These are phyloP conservation scores for Candida hispaniensis DNA, from an alignment of 805 yeast genomes.

Conservation along the genomic window DNA sequence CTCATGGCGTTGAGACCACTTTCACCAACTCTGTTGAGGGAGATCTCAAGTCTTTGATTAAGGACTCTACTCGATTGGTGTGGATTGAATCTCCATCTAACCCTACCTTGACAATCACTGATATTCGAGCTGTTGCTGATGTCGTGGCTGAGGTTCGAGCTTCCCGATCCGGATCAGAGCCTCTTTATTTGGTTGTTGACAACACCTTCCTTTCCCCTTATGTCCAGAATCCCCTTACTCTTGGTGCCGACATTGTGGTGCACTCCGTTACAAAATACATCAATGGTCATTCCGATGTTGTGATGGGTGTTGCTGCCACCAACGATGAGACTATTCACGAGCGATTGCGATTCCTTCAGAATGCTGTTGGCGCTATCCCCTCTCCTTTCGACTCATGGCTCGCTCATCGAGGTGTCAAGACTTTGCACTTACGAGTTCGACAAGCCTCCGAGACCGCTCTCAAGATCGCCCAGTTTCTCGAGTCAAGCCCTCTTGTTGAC, in stretches of 20 bases:
- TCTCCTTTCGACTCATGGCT: conserved; percentile 88
- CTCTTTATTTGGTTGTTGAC: conserved; percentile 60
- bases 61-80: conserved; percentile 57
- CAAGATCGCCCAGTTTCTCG: conserved; percentile 56
- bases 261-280: conserved; percentile 90
- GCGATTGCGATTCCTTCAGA: conserved; percentile 64
- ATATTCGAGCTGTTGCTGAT: conserved; percentile 50
- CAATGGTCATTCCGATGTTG: conserved; percentile 89
- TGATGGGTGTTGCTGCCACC: conserved; percentile 72
- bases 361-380: conserved; percentile 81
- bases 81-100: conserved; percentile 88
- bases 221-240: conserved; percentile 69
- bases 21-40: conserved; percentile 55
- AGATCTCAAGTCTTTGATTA: conserved; percentile 48
- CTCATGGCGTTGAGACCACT: conserved; percentile 61
- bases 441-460: conserved; percentile 58
- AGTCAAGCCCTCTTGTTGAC: conserved; percentile 37
- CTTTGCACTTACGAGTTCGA: conserved; percentile 67
- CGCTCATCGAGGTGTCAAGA: conserved; percentile 85
- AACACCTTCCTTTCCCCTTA: conserved; percentile 85
- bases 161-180: conserved; percentile 35
- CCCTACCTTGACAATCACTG: conserved; percentile 75
- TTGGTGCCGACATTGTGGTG: conserved; percentile 82
- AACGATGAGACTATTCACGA: conserved; percentile 51
- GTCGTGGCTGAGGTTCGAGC: conserved; percentile 39